Percentiles rank a stretch among this genome's conserved stretches.
phyloP scores from a whole-genome alignment of 1,284 basidiomycete genomes.

The Fistulinella cinereoalba region DNA sequence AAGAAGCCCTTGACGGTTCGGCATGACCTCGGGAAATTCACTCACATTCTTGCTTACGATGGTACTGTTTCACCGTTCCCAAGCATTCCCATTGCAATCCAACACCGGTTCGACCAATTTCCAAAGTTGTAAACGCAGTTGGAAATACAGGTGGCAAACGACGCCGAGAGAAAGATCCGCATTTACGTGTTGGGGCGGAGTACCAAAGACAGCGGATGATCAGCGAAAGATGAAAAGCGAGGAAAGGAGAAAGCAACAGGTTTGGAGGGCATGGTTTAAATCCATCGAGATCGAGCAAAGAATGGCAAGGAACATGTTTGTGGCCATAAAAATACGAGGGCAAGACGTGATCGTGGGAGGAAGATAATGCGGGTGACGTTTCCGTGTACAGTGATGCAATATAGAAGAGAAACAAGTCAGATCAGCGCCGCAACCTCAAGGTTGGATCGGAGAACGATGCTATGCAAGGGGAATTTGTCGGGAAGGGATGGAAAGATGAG shows the following conservation, averaged over 20 bases:
- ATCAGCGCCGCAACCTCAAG: slow-evolving; percentile 58
- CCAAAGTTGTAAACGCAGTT: slow-evolving; percentile 6
- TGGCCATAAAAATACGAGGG: slow-evolving; percentile 14
- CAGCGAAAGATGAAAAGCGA: slow-evolving; percentile 17
- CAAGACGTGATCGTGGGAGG: slow-evolving; percentile 11
- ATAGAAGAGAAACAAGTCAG: slow-evolving; percentile 32
- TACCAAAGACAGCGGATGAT: slow-evolving; percentile 23
- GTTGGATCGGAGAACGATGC: slow-evolving; percentile 59
- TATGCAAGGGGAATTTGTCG: slow-evolving; percentile 29
- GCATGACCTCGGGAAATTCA: slow-evolving; percentile 24
- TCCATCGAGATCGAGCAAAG: slow-evolving; percentile 17
- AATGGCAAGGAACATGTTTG: slow-evolving; percentile 26
- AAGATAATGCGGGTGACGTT: slow-evolving; percentile 16
- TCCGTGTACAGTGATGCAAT: slow-evolving; percentile 12
- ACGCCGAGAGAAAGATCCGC: slow-evolving; percentile 16
- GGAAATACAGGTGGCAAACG: slow-evolving; percentile 2
- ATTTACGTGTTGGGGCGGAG: slow-evolving; percentile 25
- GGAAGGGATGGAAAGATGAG: slow-evolving; percentile 32
- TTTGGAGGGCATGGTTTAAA: slow-evolving; percentile 10
- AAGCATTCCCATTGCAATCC: slow-evolving; percentile 1
- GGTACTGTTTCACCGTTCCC: slow-evolving; percentile 38
- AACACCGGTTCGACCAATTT: slow-evolving; percentile 6
- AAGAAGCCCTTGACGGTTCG: slow-evolving; percentile 1
- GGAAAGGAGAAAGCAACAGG: slow-evolving; percentile 6
- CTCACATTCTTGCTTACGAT: slow-evolving; percentile 70